Percentiles rank a stretch among this genome's conserved stretches.
phyloP scores from a whole-genome alignment of 768 basidiomycete genomes.

The Austroboletus eburneus region DNA sequence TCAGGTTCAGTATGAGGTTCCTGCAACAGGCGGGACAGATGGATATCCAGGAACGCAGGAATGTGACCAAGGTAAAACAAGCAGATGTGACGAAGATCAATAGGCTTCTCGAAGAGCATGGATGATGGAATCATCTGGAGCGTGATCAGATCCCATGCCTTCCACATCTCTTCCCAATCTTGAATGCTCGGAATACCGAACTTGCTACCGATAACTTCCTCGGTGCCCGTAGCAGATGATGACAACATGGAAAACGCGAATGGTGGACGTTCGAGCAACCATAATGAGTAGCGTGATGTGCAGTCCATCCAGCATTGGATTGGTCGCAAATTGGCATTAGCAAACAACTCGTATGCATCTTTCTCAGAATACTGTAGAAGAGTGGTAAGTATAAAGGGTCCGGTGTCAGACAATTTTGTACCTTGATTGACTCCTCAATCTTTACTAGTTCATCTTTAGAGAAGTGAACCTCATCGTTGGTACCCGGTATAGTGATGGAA shows the following conservation, averaged over 20 bases:
- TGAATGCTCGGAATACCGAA: slow-evolving; percentile 67
- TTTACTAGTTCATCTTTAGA: slow-evolving; percentile 71
- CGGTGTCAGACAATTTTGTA: slow-evolving; percentile 27
- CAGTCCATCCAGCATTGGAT: slow-evolving; percentile 84
- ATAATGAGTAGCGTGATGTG: slow-evolving; percentile 70
- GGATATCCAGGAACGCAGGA: slow-evolving; percentile 88
- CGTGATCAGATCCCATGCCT: slow-evolving; percentile 83
- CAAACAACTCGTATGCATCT: slow-evolving; percentile 69
- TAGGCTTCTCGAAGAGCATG: slow-evolving; percentile 88
- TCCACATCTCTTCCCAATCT: slow-evolving; percentile 87
- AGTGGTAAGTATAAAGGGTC: background rate
- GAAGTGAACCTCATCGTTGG: slow-evolving; percentile 47
- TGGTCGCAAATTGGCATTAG: slow-evolving; percentile 71
- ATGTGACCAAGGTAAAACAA: slow-evolving; percentile 98
- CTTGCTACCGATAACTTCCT: slow-evolving; percentile 21
- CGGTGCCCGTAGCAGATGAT: slow-evolving; percentile 30
- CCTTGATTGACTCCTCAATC: slow-evolving; percentile 89
- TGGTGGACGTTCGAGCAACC: slow-evolving; percentile 84
- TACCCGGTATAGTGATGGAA: slow-evolving; percentile 47
- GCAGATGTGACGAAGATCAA: slow-evolving; percentile 91
- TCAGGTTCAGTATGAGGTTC: slow-evolving; percentile 84
- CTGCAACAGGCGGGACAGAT: slow-evolving; percentile 67
- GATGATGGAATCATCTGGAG: slow-evolving; percentile 80
- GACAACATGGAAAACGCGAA: slow-evolving; percentile 69
- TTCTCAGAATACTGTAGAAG: slow-evolving; percentile 65